Conservation (phyloP, 179 eudicot genomes). For the Corrigiola litoralis region DNA sequence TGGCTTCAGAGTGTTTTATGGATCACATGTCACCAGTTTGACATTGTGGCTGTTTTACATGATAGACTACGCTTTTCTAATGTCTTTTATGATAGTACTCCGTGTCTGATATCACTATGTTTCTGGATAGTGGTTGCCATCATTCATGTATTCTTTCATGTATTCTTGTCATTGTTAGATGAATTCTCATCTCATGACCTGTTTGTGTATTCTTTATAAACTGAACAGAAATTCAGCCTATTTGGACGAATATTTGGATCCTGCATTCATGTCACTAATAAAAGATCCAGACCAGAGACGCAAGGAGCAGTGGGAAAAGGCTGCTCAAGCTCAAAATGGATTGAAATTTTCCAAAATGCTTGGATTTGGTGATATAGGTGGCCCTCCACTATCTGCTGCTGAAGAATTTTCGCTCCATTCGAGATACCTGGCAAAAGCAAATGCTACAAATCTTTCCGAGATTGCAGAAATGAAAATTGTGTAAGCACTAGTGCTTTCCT, state of each 20-base stretch:
- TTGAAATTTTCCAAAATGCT: slow-evolving; percentile 73
- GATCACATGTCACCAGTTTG: too few relatives aligned
- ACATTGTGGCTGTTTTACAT: too few relatives aligned
- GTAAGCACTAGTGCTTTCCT: slow-evolving; percentile 42
- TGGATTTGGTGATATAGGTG: slow-evolving; percentile 86
- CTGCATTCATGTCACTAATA: slow-evolving; percentile 90
- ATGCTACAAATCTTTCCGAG: slow-evolving; percentile 86
- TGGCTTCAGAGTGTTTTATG: too few relatives aligned
- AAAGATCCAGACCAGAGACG: slow-evolving; percentile 97
- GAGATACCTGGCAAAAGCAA: slow-evolving; percentile 89
- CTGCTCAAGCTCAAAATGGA: slow-evolving; percentile 78
- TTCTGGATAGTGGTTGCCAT: too few relatives aligned
- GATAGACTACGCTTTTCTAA: too few relatives aligned
- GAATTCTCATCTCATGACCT: not conserved
- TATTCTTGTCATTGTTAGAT: too few relatives aligned
- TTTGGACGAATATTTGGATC: slow-evolving; percentile 88
- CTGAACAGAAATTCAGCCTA: slow-evolving; percentile 67
- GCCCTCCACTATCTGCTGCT: slow-evolving; percentile 83
- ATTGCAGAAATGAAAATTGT: slow-evolving; percentile 98
- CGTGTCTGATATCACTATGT: too few relatives aligned
- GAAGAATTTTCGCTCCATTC: slow-evolving; percentile 98
- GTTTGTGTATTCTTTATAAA: not conserved
- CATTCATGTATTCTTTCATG: too few relatives aligned
- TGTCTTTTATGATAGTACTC: too few relatives aligned
- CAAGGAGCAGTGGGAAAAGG: slow-evolving; percentile 91